phyloP scores from a whole-genome alignment of 2,329 filamentous ascomycete species.

The Lasiodiplodia hormozganensis region DNA sequence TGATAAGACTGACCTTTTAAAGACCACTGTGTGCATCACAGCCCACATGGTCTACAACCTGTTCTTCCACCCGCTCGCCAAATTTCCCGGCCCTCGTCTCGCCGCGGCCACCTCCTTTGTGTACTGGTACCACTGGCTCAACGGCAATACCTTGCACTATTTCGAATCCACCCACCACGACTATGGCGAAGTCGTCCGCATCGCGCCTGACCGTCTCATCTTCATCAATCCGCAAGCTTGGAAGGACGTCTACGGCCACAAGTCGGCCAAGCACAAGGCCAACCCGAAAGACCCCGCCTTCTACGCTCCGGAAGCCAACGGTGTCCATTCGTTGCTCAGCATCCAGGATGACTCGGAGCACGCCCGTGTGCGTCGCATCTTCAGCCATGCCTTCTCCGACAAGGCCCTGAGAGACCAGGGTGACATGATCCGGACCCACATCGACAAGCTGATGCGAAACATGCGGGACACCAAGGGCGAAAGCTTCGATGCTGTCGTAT shows the following conservation, averaged over 20 bases:
- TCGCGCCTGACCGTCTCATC: conserved; percentile 24
- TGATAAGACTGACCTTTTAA: not conserved
- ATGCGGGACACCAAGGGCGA: not conserved
- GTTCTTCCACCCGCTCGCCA: conserved; percentile 6
- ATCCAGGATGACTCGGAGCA: conserved; percentile 31
- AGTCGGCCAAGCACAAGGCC: not conserved
- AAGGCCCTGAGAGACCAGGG: conserved; percentile 41
- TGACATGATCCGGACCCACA: conserved; percentile 41
- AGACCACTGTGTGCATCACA: not conserved
- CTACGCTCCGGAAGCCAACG: conserved; percentile 36
- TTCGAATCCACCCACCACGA: conserved; percentile 8
- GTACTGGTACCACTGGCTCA: not conserved
- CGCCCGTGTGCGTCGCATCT: conserved; percentile 30
- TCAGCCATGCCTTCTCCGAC: conserved; percentile 42
- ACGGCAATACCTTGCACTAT: not conserved
- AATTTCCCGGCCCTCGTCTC: not conserved
- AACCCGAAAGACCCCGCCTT: conserved; percentile 30
- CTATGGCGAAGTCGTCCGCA: conserved; percentile 26
- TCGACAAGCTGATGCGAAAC: conserved; percentile 38
- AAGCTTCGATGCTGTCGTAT: conserved; percentile 7
- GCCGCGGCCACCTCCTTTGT: not conserved
- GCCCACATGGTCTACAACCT: conserved; percentile 1
- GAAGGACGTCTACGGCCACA: conserved; percentile 31
- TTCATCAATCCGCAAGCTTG: conserved; percentile 27
- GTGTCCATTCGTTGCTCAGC: conserved; percentile 44